Evolutionary conservation across 306 rosid species (phyloP), one percentile per base, ranked within the genome.

Genomic region (Clitoria ternatea): DNA sequence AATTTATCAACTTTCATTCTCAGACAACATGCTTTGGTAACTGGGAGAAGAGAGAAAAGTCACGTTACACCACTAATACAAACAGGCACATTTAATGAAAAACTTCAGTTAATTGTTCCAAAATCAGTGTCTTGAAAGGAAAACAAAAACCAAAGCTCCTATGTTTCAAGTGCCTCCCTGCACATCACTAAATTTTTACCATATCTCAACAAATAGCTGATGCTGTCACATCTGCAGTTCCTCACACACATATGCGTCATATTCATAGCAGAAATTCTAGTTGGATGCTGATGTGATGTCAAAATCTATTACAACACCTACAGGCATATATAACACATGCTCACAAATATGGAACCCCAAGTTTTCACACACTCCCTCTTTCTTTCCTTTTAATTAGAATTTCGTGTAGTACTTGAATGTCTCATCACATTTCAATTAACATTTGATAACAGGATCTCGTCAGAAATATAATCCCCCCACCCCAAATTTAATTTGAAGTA

Each of bases 221-320:
- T 18, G 61, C 48, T 53, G 24, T 61, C 39, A 73, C 5, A 56
- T 42, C 50, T 61, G 12, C 11, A 57, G 33, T 19, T 42, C 29
- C 47, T 53, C 11, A 59, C 39, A 19, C 11, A 56, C 53, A 74
- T 22, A 32, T 23, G 33, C 62, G 76, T 30, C 39, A 27, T 27
- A 24, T 12, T 55, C 30, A 72, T 3, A 20, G 49, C 6, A 23
- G 14, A 45, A 54, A 9, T 22, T 44, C 53, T 67, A 29, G 12
- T 33, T 45, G 40, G 44, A 79, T 24, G 57, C 11, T 74, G 33
- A 53, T 27, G 63, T 74, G 33, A 53, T 27, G 63, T 27, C 42
- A 47, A 48, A 62, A 11, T 50, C 15, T 49, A 49, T 49, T 18
- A 48, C 26, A 48, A 18, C 6, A 27, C 36, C 20, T n/a, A 43